Conservation (phyloP, 1,139 yeast species). For the Chernovozyma aurita region DNA sequence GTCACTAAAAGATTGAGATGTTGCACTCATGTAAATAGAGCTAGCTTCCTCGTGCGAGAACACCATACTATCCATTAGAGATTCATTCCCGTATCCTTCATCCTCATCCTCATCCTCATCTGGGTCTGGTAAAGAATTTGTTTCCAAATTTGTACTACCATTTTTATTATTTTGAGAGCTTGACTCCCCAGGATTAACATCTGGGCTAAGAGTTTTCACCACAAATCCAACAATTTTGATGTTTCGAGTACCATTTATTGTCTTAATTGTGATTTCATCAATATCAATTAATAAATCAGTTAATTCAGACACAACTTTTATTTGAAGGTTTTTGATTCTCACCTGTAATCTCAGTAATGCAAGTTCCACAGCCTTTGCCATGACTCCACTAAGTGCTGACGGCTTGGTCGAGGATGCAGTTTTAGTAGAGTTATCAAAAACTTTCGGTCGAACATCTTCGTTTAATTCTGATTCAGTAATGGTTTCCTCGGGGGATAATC, state of each 20-base stretch:
- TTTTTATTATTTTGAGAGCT: constrained; percentile 5
- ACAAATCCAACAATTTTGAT: constrained; percentile 36
- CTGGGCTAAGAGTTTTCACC: constrained; percentile 35
- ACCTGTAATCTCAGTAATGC: constrained; percentile 62
- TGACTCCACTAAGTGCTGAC: constrained; percentile 48
- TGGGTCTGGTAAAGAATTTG: constrained; percentile 13
- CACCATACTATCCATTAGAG: constrained; percentile 56
- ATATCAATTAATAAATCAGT: constrained; percentile 41
- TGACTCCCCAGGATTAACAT: constrained; percentile 27
- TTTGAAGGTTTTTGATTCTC: constrained; percentile 35
- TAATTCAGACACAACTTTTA: constrained; percentile 51
- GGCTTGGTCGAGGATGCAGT: constrained; percentile 9
- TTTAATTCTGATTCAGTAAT: constrained; percentile 14
- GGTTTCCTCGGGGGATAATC: not conserved
- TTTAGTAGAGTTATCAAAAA: not conserved
- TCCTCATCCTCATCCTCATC: constrained; percentile 22
- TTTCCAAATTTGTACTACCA: constrained; percentile 9
- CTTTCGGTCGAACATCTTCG: constrained; percentile 8
- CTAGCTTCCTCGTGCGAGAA: constrained; percentile 68
- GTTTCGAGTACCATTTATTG: constrained; percentile 45
- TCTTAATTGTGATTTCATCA: constrained; percentile 34
- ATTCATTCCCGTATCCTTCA: constrained; percentile 34
- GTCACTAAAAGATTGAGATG: constrained; percentile 38
- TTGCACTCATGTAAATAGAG: constrained; percentile 82
- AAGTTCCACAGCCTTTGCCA: constrained; percentile 62